These are phyloP conservation scores for Gelatoporia subvermispora DNA, from an alignment of 768 basidiomycete genomes.

Conservation along the genomic window DNA sequence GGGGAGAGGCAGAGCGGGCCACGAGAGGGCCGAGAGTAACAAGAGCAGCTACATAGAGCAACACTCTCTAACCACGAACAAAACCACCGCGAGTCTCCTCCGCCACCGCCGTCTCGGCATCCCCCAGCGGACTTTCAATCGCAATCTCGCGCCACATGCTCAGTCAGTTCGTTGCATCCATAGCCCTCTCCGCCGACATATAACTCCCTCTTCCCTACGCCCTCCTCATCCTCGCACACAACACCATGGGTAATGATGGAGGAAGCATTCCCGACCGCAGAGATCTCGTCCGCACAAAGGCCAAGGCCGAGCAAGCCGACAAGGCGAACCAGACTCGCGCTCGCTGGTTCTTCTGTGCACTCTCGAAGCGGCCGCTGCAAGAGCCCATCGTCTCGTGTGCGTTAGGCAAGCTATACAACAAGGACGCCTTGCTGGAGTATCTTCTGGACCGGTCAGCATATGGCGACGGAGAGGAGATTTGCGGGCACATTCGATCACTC, in stretches of 20 bases:
- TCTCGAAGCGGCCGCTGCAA: slow-evolving; percentile 89
- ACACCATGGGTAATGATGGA: slow-evolving; percentile 79
- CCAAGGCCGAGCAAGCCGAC: slow-evolving; percentile 86
- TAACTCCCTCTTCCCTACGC: neutral
- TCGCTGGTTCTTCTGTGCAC: slow-evolving; percentile 88
- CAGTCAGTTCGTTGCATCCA: neutral
- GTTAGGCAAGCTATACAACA: slow-evolving; percentile 94
- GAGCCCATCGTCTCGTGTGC: slow-evolving; percentile 90
- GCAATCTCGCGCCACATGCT: neutral
- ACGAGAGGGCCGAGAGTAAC: too few species aligned
- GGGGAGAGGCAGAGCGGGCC: too few species aligned
- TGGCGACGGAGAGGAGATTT: slow-evolving; percentile 89
- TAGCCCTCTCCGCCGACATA: neutral
- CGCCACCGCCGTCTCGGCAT: neutral
- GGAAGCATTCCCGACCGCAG: slow-evolving; percentile 83
- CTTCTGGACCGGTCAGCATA: slow-evolving; percentile 78
- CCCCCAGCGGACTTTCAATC: neutral
- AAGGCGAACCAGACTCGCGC: slow-evolving; percentile 86
- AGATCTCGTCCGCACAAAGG: slow-evolving; percentile 68
- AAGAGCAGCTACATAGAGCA: too few species aligned
- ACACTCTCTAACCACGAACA: too few species aligned
- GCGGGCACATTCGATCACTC: slow-evolving; percentile 84
- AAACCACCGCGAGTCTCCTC: neutral
- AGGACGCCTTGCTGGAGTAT: slow-evolving; percentile 89
- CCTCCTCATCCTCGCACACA: neutral